Evolutionary conservation across 768 basidiomycete genomes (phyloP).

Genomic region (Cystoderma amianthinum): DNA sequence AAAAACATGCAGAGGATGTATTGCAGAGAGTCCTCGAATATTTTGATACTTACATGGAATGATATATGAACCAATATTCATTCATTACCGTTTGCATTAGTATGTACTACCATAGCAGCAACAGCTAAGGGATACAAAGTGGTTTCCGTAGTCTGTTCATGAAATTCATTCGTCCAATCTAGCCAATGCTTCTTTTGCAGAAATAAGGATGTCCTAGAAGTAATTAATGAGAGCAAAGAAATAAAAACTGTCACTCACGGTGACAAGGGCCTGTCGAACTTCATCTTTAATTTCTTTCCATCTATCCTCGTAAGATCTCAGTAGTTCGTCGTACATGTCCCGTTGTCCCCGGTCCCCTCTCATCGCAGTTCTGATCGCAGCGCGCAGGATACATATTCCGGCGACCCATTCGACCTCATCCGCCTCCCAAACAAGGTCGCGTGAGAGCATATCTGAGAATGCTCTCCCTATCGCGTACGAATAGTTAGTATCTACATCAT

Average conservation of each 20-base stretch:
- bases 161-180: slow-evolving; percentile 24
- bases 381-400: slow-evolving; percentile 50
- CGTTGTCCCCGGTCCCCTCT: slow-evolving; percentile 38
- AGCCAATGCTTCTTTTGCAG: slow-evolving; percentile 48
- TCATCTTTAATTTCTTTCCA: slow-evolving; percentile 73
- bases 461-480: slow-evolving; percentile 34
- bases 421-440: slow-evolving; percentile 61
- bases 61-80: not conserved
- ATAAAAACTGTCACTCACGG: slow-evolving; percentile 37
- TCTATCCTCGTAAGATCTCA: slow-evolving; percentile 52
- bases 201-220: slow-evolving; percentile 40
- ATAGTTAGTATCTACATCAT: slow-evolving; percentile 34
- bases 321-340: slow-evolving; percentile 46
- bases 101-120: no score
- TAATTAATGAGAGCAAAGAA: slow-evolving; percentile 1
- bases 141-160: not conserved
- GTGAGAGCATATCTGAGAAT: slow-evolving; percentile 53
- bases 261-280: slow-evolving; percentile 53
- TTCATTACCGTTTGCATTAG: no score
- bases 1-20: slow-evolving; percentile 22
- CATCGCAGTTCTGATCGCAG: slow-evolving; percentile 48
- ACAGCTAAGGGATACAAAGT: no score
- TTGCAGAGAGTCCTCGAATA: slow-evolving; percentile 17
- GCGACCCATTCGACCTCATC: slow-evolving; percentile 69
- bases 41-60: slow-evolving; percentile 18